These are phyloP conservation scores for Cyclostephanos tholiformis DNA, from an alignment of 108 stramenopile genomes.

Conservation along the genomic window DNA sequence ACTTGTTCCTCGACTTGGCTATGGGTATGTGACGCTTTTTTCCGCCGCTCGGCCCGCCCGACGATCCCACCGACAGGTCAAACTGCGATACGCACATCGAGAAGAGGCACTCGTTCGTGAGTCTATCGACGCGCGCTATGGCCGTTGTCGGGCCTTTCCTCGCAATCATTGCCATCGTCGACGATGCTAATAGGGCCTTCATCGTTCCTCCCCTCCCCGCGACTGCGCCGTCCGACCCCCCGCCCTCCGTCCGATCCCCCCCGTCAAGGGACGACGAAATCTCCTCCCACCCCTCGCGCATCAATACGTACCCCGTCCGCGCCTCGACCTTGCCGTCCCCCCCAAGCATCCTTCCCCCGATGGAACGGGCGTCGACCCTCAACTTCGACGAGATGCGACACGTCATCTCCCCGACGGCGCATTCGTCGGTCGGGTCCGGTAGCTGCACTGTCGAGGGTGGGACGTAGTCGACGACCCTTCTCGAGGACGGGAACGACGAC, in stretches of 20 bases:
- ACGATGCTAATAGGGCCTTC: too few species aligned
- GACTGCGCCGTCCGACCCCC: background rate
- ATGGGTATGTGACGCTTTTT: constrained; percentile 51
- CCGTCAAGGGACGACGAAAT: background rate
- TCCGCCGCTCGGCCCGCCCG: constrained; percentile 42
- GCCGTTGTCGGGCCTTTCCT: background rate
- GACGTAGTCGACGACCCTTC: constrained; percentile 33
- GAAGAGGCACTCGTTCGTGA: constrained; percentile 48
- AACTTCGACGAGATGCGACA: constrained; percentile 40
- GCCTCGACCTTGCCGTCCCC: constrained; percentile 50
- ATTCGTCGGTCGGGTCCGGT: constrained; percentile 42
- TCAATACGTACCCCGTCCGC: constrained; percentile 29
- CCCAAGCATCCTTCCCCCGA: constrained; percentile 39
- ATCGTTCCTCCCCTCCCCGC: constrained; percentile 1
- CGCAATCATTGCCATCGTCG: constrained; percentile 1
- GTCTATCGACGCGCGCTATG: constrained; percentile 28
- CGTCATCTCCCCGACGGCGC: constrained; percentile 50
- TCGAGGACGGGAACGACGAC: background rate
- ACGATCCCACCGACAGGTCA: constrained; percentile 37
- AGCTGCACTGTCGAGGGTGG: constrained; percentile 40
- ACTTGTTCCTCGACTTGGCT: constrained; percentile 67
- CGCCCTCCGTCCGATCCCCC: constrained; percentile 4
- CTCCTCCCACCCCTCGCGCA: constrained; percentile 44
- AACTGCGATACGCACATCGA: constrained; percentile 48
- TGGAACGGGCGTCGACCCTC: constrained; percentile 36